Base-by-base conservation (phyloP, 352 stramenopile genomes). In the Pythium dissimile region DNA sequence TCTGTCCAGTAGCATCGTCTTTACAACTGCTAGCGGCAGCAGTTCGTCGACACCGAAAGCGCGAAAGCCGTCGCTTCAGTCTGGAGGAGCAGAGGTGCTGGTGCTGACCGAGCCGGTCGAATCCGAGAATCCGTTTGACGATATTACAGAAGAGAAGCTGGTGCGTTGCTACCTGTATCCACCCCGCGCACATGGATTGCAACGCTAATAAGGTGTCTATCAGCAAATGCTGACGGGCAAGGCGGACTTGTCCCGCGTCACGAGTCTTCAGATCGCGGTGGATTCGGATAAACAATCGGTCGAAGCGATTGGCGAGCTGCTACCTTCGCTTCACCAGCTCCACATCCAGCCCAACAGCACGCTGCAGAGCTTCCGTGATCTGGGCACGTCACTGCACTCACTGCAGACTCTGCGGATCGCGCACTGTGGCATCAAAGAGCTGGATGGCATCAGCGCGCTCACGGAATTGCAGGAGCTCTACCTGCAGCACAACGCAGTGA, bases 381-480 rank as follows among this genome's bases (percentile, higher is more conserved):
- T 95, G 6, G 88, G 88, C 15, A 96, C 82, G 30, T 91, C 81
- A 12, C 64, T 95, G 16, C 69, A 82, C 26, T 74, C 66, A 24
- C 66, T 96, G 8, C 73, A 75, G 15, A 70, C 84, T 34, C 71
- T 96, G 27, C 85, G 72, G 54, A 66, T 90, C 28, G 71, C 76
- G 47, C 59, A 78, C 41, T 90, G 85, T 42, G 69, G 70, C 13
- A 83, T 96, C 34, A 71, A 57, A 31, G 86, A 96, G 32, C 71
- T 96, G 11, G 86, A 96, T 41, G 88, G 88, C 42, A 95, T 96
- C 51, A 70, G 83, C 41, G 85, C 84, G 13, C 73, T 96, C 28
- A 72, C 73, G n/a, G 77, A 70, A 13, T 63, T 96, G 27, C 77
- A 84, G 32, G 78, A 95, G 49, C 69, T 96, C 11, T 84, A 89